Evolutionary conservation across 306 rosid species (phyloP).

Genomic region (Pterocarpus macrocarpus): DNA sequence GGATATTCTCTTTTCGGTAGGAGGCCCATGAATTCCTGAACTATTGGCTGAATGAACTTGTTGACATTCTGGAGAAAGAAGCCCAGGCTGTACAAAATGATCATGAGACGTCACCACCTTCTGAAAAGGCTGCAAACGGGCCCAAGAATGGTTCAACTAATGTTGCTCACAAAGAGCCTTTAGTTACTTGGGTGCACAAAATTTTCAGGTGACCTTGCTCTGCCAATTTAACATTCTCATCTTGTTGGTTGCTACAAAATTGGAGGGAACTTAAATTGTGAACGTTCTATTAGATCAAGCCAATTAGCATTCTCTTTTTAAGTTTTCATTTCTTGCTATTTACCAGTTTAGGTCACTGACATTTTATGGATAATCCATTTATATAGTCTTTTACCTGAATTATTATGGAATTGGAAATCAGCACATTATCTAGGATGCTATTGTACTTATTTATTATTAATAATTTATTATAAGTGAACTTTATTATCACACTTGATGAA

Average conservation of each 20-base stretch:
- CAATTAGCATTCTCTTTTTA: conserved; percentile 24
- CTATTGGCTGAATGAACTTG: conserved; percentile 97
- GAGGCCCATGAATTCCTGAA: conserved; percentile 99
- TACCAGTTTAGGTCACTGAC: conserved; percentile 26
- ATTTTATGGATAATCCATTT: conserved; percentile 40
- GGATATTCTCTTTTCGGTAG: conserved; percentile 60
- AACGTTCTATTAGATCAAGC: conserved; percentile 23
- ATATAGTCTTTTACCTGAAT: conserved; percentile 29
- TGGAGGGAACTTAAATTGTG: conserved; percentile 15
- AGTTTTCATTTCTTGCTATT: conserved; percentile 4
- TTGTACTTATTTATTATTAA: background rate
- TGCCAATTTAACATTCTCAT: conserved; percentile 35
- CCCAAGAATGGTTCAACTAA: conserved; percentile 71
- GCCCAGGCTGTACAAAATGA: conserved; percentile 83
- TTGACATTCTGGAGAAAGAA: conserved; percentile 98
- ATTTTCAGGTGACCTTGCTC: conserved; percentile 86
- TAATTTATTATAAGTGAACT: conserved; percentile 9
- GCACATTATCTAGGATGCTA: conserved; percentile 28
- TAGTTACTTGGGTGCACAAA: conserved; percentile 99
- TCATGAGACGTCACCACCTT: conserved; percentile 77
- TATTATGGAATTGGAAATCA: conserved; percentile 18
- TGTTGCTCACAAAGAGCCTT: conserved; percentile 85
- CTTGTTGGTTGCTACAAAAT: conserved; percentile 38
- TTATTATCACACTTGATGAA: conserved; percentile 20
- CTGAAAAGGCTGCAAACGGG: conserved; percentile 81